Conservation (phyloP, 129 eudicot genomes). For the Tagetes erecta region DNA sequence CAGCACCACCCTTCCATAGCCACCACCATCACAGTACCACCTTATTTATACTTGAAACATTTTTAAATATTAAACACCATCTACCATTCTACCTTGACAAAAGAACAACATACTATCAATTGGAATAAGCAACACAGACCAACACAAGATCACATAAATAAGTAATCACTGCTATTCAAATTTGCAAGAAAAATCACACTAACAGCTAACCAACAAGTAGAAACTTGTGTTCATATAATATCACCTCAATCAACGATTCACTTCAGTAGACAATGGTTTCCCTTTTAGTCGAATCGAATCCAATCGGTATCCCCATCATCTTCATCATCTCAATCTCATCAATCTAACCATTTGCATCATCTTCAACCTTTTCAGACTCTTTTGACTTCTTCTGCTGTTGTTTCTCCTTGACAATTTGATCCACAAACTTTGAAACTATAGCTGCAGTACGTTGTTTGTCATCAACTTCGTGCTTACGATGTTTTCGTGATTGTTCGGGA, state of each 20-base stretch:
- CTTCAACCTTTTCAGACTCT: conserved; percentile 29
- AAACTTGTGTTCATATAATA: background rate
- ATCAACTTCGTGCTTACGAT: conserved; percentile 55
- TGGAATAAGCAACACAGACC: conserved; percentile 6
- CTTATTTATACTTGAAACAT: background rate
- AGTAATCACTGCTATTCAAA: background rate
- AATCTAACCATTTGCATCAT: conserved; percentile 35
- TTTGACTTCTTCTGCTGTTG: conserved; percentile 45
- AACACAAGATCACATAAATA: conserved; percentile 16
- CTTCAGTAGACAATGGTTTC: conserved; percentile 87
- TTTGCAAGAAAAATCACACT: background rate
- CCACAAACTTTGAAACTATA: conserved; percentile 58
- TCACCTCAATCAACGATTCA: conserved; percentile 66
- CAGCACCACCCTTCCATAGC: too few species aligned
- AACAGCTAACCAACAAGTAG: background rate
- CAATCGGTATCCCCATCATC: conserved; percentile 90
- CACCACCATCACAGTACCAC: too few species aligned
- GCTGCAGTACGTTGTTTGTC: conserved; percentile 38
- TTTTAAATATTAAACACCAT: background rate
- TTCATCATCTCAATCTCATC: conserved; percentile 96
- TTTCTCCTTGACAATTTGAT: conserved; percentile 60
- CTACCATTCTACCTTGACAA: too few species aligned
- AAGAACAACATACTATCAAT: too few species aligned
- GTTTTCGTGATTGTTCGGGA: conserved; percentile 59
- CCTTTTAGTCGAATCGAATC: conserved; percentile 96